Evolutionary conservation across 2,329 filamentous ascomycete species (phyloP).

Genomic region (Chrysosporium keratinophilum): DNA sequence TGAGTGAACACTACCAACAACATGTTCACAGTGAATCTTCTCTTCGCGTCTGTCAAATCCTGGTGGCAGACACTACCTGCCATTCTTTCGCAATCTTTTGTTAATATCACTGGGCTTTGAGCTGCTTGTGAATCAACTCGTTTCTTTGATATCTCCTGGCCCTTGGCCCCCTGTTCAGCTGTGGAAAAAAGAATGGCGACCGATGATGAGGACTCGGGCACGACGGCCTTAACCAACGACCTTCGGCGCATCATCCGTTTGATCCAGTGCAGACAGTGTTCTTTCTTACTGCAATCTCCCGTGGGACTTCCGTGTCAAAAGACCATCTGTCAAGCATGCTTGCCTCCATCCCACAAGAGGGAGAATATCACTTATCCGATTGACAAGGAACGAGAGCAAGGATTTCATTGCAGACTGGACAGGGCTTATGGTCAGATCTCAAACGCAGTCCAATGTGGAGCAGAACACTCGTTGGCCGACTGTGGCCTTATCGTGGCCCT

Average conservation of each 20-base stretch:
- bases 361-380: constrained; percentile 68
- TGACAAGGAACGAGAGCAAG: constrained; percentile 53
- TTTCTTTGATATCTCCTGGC: neutral
- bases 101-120: too few relatives aligned
- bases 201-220: neutral
- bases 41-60: too few relatives aligned
- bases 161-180: neutral
- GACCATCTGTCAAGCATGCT: constrained; percentile 62
- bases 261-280: constrained; percentile 68
- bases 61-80: too few relatives aligned
- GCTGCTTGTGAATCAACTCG: too few relatives aligned
- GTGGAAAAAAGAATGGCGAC: neutral
- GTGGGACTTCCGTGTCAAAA: constrained; percentile 73
- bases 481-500: constrained; percentile 68
- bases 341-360: constrained; percentile 56
- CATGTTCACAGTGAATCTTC: too few relatives aligned
- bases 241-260: constrained; percentile 57
- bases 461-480: constrained; percentile 65
- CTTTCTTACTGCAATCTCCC: constrained; percentile 54
- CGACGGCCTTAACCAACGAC: constrained; percentile 29
- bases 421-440: neutral
- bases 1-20: too few relatives aligned
- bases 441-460: constrained; percentile 47
- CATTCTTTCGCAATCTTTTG: too few relatives aligned
- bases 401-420: constrained; percentile 56